phyloP scores from a whole-genome alignment of 257 asterid genomes.

The Coffea canephora region DNA sequence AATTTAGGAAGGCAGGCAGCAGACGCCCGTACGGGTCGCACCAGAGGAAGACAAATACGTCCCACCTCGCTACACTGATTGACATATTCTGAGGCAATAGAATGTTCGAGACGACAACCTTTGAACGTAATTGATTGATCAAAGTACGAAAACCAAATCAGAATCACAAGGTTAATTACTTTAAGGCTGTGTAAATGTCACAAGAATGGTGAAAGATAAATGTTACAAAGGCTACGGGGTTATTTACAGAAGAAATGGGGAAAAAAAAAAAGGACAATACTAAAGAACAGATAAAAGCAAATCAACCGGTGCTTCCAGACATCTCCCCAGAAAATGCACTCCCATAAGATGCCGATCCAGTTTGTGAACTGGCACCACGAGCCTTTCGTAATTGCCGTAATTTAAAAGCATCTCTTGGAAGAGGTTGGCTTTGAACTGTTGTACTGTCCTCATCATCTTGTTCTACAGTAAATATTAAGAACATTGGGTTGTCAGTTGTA shows the following conservation, averaged over 20 bases:
- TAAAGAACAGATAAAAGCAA: background rate
- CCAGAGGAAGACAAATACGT: too few species aligned
- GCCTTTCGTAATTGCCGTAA: constrained; percentile 81
- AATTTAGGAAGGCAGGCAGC: too few species aligned
- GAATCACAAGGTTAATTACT: too few species aligned
- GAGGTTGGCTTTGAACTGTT: constrained; percentile 74
- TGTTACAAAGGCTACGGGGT: constrained; percentile 13
- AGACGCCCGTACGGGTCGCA: too few species aligned
- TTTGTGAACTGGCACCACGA: constrained; percentile 53
- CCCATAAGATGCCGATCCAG: constrained; percentile 85
- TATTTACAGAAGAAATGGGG: background rate
- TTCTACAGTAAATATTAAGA: constrained; percentile 33
- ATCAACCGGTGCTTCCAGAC: constrained; percentile 75
- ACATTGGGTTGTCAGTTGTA: background rate
- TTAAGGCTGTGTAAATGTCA: background rate
- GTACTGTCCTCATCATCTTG: constrained; percentile 73
- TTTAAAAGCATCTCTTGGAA: constrained; percentile 82
- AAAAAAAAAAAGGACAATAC: background rate
- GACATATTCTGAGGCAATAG: too few species aligned
- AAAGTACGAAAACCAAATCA: too few species aligned
- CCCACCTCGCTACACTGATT: too few species aligned
- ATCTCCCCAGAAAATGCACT: constrained; percentile 90
- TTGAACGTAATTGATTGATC: too few species aligned
- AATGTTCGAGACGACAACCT: too few species aligned
- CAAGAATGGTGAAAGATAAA: background rate